Conservation (phyloP, 108 stramenopile species). For the Cyclotella cryptica region DNA sequence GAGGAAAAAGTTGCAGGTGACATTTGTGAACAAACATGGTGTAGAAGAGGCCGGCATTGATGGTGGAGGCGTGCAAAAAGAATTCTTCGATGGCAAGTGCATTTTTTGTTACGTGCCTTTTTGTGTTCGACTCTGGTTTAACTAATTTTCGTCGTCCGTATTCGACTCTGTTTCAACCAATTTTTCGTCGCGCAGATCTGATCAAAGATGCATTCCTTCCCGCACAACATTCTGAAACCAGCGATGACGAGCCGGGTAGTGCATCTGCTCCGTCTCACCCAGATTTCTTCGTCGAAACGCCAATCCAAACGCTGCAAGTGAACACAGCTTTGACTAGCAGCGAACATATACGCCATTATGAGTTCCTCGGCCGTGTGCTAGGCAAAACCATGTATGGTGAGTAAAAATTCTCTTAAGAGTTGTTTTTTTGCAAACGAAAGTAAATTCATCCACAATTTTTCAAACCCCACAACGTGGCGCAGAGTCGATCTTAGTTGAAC, state of each 20-base stretch:
- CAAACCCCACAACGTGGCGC: neutral
- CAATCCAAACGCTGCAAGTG: constrained; percentile 71
- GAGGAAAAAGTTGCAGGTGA: constrained; percentile 91
- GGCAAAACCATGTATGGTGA: constrained; percentile 96
- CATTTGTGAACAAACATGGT: constrained; percentile 93
- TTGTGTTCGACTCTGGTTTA: neutral
- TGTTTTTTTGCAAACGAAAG: constrained; percentile 49
- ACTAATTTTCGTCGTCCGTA: constrained; percentile 39
- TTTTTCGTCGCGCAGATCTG: constrained; percentile 73
- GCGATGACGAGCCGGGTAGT: constrained; percentile 26
- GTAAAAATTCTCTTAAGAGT: neutral
- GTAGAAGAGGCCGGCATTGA: constrained; percentile 98
- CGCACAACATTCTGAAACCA: constrained; percentile 16
- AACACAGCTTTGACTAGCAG: constrained; percentile 59
- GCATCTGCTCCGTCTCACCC: constrained; percentile 33
- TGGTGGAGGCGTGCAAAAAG: constrained; percentile 99
- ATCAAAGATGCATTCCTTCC: constrained; percentile 83
- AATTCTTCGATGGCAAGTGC: constrained; percentile 40
- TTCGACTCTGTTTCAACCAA: neutral
- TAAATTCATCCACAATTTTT: constrained; percentile 52
- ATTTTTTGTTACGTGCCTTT: constrained; percentile 9
- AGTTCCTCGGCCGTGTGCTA: constrained; percentile 93
- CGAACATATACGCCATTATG: constrained; percentile 65
- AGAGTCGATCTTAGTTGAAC: constrained; percentile 88
- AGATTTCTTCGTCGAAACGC: constrained; percentile 74